These are phyloP conservation scores for Iris macrosiphon DNA, from an alignment of 106 monocot species.

Conservation along the genomic window DNA sequence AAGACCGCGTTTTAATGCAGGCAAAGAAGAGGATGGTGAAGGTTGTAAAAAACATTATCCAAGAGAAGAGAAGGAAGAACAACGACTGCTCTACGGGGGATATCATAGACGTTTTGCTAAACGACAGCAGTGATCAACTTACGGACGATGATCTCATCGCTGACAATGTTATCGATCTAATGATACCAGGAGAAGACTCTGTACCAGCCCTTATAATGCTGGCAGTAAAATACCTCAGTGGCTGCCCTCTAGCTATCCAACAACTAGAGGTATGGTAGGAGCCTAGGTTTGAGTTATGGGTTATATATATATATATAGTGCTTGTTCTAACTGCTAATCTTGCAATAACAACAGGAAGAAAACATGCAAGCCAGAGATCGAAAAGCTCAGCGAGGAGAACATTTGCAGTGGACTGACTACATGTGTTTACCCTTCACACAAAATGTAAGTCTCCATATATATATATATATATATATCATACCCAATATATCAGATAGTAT, in stretches of 20 bases:
- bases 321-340: too few species aligned
- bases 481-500: background rate
- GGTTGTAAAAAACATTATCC: constrained; percentile 47
- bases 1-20: background rate
- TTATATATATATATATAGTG: too few species aligned
- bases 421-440: constrained; percentile 76
- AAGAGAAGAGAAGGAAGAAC: constrained; percentile 38
- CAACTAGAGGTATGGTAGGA: constrained; percentile 76
- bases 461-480: too few species aligned
- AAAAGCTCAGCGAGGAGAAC: constrained; percentile 15
- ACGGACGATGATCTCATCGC: constrained; percentile 61
- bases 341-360: too few species aligned
- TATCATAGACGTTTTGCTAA: constrained; percentile 56
- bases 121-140: constrained; percentile 44
- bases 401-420: constrained; percentile 56
- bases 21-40: constrained; percentile 55
- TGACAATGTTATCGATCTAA: constrained; percentile 80
- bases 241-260: constrained; percentile 51
- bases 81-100: constrained; percentile 10
- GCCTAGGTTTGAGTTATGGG: too few species aligned
- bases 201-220: constrained; percentile 71
- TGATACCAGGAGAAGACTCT: constrained; percentile 89
- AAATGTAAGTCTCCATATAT: constrained; percentile 25
- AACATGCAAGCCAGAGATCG: constrained; percentile 45
- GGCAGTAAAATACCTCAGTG: constrained; percentile 70